Base-by-base conservation (phyloP, 2,329 filamentous ascomycete species). In the Cryphonectria radicalis region DNA sequence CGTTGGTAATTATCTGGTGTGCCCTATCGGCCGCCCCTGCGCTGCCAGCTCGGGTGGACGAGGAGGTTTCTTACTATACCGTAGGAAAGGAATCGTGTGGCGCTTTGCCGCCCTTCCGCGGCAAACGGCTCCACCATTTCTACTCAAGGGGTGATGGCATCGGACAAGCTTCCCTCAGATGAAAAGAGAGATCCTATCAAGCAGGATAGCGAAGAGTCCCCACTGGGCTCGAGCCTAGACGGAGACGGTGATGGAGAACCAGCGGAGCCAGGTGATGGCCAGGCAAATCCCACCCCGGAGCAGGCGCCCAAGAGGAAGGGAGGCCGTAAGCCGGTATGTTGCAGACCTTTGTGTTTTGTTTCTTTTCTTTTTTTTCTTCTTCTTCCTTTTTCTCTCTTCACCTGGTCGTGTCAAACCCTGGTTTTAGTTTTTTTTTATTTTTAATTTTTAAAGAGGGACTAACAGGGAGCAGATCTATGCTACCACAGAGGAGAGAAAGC, bases 401-500 rank as follows among this genome's bases (percentile, higher is more conserved):
- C 37, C 35, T 22, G 6, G 3, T 19, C 57, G 8, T n/a, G n/a
- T 11, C 57, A 43, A 11, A 11, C 32, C 60, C 1, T 19, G 57
- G 6, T 14, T 37, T 25, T n/a, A n/a, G n/a, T n/a, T n/a, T 22
- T 22, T 50, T 50, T 40, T 19, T 32, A n/a, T n/a, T n/a, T n/a
- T n/a, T n/a, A n/a, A n/a, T 37, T 6, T 28, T 28, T 28, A 1
- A 22, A 63, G 17, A 14, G 50, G 25, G 25, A 63, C 64, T 69
- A 5, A 64, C 57, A 57, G 10, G 35, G 43, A 63, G 25, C 66
- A 98, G 95, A 98, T 98, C 75, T 99, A 99, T 87, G 96, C 96
- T 69, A 99, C 96, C 50, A 98, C 96, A 14, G 96, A 99, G 82
- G 96, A 99, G 83, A 91, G 96, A 78, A 98, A 99, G 85, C 96